These are phyloP conservation scores for Parathielavia appendiculata DNA, from an alignment of 495 filamentous ascomycete genomes.

Conservation along the genomic window DNA sequence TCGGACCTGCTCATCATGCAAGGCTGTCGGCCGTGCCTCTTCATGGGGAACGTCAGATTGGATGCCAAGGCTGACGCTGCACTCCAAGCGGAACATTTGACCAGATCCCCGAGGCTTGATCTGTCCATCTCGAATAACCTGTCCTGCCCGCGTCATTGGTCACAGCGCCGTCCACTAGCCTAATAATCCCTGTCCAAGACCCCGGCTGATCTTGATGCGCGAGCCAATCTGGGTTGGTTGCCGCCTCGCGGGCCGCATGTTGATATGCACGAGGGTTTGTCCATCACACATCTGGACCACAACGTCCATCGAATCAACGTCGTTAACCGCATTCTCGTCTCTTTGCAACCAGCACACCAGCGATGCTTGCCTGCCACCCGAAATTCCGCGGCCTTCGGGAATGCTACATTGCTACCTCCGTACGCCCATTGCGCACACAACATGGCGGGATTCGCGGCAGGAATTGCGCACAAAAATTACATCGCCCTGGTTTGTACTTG, in stretches of 20 bases:
- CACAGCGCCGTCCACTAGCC: slow-evolving; percentile 30
- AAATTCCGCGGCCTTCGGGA: slow-evolving; percentile 12
- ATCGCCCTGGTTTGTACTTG: no score
- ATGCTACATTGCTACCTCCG: slow-evolving; percentile 27
- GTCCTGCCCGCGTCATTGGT: slow-evolving; percentile 31
- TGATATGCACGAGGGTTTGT: slow-evolving; percentile 35
- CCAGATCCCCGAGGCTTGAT: slow-evolving; percentile 19
- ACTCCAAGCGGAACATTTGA: slow-evolving; percentile 3
- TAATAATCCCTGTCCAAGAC: slow-evolving; percentile 19
- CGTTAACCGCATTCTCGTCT: slow-evolving; percentile 18
- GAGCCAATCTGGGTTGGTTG: slow-evolving; percentile 38
- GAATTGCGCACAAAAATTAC: slow-evolving; percentile 7
- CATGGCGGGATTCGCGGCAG: neutral
- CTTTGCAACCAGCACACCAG: slow-evolving; percentile 15
- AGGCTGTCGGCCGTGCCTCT: slow-evolving; percentile 11
- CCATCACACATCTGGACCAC: slow-evolving; percentile 34
- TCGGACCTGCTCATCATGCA: neutral
- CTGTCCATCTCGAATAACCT: slow-evolving; percentile 15
- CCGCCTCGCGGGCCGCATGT: slow-evolving; percentile 36
- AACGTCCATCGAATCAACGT: slow-evolving; percentile 32
- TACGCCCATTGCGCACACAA: neutral
- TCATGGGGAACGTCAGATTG: neutral
- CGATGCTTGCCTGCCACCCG: neutral
- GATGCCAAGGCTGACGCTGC: slow-evolving; percentile 15
- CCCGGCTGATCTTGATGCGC: slow-evolving; percentile 30